Conservation (phyloP, 495 filamentous ascomycete genomes). For the Penicillium lagena region DNA sequence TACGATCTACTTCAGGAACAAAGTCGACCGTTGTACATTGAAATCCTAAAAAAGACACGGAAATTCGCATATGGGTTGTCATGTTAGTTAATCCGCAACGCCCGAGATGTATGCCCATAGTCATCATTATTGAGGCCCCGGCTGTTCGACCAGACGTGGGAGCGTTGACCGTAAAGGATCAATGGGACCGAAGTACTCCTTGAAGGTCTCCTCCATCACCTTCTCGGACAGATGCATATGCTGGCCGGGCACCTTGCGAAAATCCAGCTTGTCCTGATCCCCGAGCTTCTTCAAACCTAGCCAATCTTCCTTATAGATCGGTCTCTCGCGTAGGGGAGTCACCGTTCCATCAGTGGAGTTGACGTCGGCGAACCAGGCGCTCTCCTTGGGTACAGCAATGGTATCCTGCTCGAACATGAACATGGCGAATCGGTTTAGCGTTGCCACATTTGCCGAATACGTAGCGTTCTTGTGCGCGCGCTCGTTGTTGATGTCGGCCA, state of each 20-base stretch:
- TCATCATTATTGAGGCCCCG: not conserved
- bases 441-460: slow-evolving; percentile 66
- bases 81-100: no score
- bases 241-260: slow-evolving; percentile 58
- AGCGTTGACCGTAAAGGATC: slow-evolving; percentile 7
- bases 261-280: slow-evolving; percentile 70
- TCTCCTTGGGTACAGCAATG: slow-evolving; percentile 86
- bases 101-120: no score
- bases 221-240: slow-evolving; percentile 81
- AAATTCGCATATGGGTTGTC: no score
- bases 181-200: slow-evolving; percentile 56
- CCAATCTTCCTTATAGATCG: slow-evolving; percentile 89
- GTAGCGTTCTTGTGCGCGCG: slow-evolving; percentile 61
- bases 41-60: no score
- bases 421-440: slow-evolving; percentile 77
- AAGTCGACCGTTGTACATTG: no score
- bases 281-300: slow-evolving; percentile 78
- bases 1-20: no score
- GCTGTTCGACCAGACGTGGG: slow-evolving; percentile 18
- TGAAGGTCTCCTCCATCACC: slow-evolving; percentile 59
- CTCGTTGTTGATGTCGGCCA: slow-evolving; percentile 99
- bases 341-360: slow-evolving; percentile 58
- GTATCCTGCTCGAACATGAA: slow-evolving; percentile 83
- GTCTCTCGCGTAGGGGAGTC: slow-evolving; percentile 61
- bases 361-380: slow-evolving; percentile 84